Base-by-base conservation (phyloP, 2,329 filamentous ascomycete genomes). In the Colletotrichum phormii region DNA sequence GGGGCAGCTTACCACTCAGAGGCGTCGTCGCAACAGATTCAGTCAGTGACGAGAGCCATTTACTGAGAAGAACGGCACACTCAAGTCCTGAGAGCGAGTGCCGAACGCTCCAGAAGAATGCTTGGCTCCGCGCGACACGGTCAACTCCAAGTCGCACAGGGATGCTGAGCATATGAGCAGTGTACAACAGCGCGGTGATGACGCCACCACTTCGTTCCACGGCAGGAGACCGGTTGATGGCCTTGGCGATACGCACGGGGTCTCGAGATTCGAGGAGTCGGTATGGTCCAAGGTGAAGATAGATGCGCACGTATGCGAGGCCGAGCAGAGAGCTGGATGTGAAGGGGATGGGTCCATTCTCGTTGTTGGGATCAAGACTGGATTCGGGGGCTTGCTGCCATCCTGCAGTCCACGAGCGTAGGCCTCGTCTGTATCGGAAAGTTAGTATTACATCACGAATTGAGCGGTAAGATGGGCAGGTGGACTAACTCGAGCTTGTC, bases 31-130 rank as follows among this genome's bases (percentile, higher is more conserved):
- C n/a, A 1, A 74, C 37, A 1, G 78, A 74, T 12, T 69, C 73
- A 29, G 76, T 74, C 53, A 83, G 62, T 73, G 78, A 76, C 51
- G 78, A 71, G 57, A 86, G 79, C 85, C 86, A 87, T 72, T 89
- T 89, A 15, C 86, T 86, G 0, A 90, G 78, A 3, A 90, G 78
- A 0, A 90, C 84, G 0, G 87, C 87, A 24, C 87, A 89, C 75
- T 90, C 88, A 0, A 90, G 80, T 1, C 86, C 86, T 4, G 86
- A 88, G 0, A 90, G 80, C 0, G 87, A 87, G 64, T 90, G 88
- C n/a, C 89, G 82, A 2, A 89, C 87, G 5, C 86, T 88, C 88
- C 88, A 90, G 60, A 89, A 86, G 57, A 89, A 87, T 0, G 87
- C 86, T 63, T 89, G 87, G 18, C 86, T 90, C 18, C 86, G 81